A percentile compares a stretch with the other conserved stretches of the same genome.
Evolutionary conservation across 768 basidiomycete species (phyloP).

Genomic region (Suillus ampliporus): DNA sequence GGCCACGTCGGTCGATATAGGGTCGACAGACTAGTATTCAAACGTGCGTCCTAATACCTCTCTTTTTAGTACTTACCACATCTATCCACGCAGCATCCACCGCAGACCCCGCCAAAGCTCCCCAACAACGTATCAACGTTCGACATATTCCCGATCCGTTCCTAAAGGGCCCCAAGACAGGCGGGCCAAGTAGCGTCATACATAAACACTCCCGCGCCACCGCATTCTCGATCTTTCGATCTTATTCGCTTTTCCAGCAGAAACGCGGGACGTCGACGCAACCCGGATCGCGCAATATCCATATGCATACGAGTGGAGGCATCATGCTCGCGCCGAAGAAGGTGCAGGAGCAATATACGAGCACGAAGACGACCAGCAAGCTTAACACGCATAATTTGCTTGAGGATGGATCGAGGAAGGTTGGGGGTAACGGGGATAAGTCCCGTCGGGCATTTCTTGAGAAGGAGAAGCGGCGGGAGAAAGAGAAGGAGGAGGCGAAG

Average conservation of each 20-base stretch:
- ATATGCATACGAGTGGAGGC: constrained; percentile 36
- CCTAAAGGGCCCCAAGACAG: constrained; percentile 44
- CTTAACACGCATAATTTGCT: constrained; percentile 72
- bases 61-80: constrained; percentile 7
- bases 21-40: constrained; percentile 52
- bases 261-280: constrained; percentile 17
- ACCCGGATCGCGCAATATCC: constrained; percentile 22
- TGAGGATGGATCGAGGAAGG: constrained; percentile 44
- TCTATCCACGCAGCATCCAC: constrained; percentile 36
- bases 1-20: constrained; percentile 66
- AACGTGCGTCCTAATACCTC: constrained; percentile 33
- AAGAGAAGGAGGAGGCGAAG: constrained; percentile 18
- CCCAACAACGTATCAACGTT: constrained; percentile 72
- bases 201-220: constrained; percentile 83
- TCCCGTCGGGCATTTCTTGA: constrained; percentile 25
- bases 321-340: constrained; percentile 74
- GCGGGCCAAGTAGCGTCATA: constrained; percentile 69
- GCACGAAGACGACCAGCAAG: constrained; percentile 72
- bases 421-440: constrained; percentile 25
- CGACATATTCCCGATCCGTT: constrained; percentile 59
- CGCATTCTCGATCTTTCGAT: constrained; percentile 81
- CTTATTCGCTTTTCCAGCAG: constrained; percentile 44
- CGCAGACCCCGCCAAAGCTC: constrained; percentile 58
- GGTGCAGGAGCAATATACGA: constrained; percentile 82
- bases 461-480: constrained; percentile 27